Evolutionary conservation across 2,329 filamentous ascomycete genomes (phyloP).

Genomic region (Claviceps sp.): DNA sequence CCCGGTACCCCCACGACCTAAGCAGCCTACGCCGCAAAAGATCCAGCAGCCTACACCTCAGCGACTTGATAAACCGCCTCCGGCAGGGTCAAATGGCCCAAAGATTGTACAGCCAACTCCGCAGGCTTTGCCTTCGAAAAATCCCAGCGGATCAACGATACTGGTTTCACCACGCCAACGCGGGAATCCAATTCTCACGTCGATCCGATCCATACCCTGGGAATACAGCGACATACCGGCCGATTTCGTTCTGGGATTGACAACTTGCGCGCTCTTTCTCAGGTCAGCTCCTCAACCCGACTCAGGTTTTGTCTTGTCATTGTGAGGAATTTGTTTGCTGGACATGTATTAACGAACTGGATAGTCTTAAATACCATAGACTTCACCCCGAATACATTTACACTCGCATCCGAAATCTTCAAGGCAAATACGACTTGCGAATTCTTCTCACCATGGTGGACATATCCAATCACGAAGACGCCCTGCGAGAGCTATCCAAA

Average conservation of each 20-base stretch:
- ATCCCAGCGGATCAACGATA: conserved; percentile 61
- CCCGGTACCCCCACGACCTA: conserved; percentile 19
- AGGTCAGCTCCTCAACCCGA: conserved; percentile 26
- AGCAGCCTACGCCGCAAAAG: conserved; percentile 28
- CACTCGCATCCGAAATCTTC: conserved; percentile 72
- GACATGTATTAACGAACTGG: background rate
- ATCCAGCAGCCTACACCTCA: conserved; percentile 39
- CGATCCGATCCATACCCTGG: conserved; percentile 74
- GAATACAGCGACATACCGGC: conserved; percentile 95
- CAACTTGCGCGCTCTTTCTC: conserved; percentile 83
- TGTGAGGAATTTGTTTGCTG: background rate
- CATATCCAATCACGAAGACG: conserved; percentile 86
- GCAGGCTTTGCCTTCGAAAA: conserved; percentile 58
- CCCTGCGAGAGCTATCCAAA: conserved; percentile 79
- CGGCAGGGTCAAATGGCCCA: conserved; percentile 17
- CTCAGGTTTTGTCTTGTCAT: too few relatives aligned
- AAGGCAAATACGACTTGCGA: conserved; percentile 75
- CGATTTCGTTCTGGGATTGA: conserved; percentile 78
- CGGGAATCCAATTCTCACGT: conserved; percentile 81
- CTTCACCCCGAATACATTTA: conserved; percentile 98
- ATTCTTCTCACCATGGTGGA: conserved; percentile 86
- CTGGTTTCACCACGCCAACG: conserved; percentile 86
- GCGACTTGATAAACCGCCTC: conserved; percentile 37
- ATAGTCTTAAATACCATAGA: conserved; percentile 83
- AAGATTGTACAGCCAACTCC: conserved; percentile 79